A percentile compares a stretch with the other conserved stretches of the same genome.
These are phyloP conservation scores for Millerozyma miso DNA, from an alignment of 805 yeast species.

Conservation along the genomic window DNA sequence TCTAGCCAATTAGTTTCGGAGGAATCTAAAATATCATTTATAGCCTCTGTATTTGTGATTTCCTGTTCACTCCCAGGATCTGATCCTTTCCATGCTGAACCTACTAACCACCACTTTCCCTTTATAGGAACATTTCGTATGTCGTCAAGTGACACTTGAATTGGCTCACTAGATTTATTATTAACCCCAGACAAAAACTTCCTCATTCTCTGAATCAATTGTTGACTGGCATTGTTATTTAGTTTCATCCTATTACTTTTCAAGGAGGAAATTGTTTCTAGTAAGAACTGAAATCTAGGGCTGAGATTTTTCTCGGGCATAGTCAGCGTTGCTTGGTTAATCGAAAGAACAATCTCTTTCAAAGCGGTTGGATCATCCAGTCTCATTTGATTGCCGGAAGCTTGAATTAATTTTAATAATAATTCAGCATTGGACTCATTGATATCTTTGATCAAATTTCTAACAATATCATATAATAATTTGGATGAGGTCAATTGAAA, in stretches of 20 bases:
- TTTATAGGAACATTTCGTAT: constrained; percentile 68
- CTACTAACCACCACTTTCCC: constrained; percentile 99
- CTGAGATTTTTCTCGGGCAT: constrained; percentile 34
- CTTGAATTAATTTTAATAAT: constrained; percentile 64
- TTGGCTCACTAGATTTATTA: constrained; percentile 58
- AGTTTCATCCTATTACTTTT: constrained; percentile 76
- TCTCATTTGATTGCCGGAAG: constrained; percentile 80
- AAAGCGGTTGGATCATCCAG: constrained; percentile 85
- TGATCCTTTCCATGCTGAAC: constrained; percentile 93
- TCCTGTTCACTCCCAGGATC: constrained; percentile 15
- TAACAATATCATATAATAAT: constrained; percentile 74
- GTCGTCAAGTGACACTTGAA: constrained; percentile 80
- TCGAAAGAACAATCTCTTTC: constrained; percentile 65
- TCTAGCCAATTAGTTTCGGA: constrained; percentile 87
- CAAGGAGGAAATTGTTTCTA: constrained; percentile 80
- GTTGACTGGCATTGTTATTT: constrained; percentile 48
- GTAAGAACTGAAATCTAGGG: constrained; percentile 73
- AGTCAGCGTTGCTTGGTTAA: constrained; percentile 45
- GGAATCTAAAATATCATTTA: constrained; percentile 59
- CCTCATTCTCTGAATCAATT: constrained; percentile 54
- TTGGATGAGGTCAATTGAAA: constrained; percentile 72
- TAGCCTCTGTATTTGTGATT: constrained; percentile 36
- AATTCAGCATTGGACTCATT: constrained; percentile 75
- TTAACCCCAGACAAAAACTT: constrained; percentile 57
- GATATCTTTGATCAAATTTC: constrained; percentile 47